Base-by-base conservation (phyloP, 768 basidiomycete species). In the Lactifluus volemus region DNA sequence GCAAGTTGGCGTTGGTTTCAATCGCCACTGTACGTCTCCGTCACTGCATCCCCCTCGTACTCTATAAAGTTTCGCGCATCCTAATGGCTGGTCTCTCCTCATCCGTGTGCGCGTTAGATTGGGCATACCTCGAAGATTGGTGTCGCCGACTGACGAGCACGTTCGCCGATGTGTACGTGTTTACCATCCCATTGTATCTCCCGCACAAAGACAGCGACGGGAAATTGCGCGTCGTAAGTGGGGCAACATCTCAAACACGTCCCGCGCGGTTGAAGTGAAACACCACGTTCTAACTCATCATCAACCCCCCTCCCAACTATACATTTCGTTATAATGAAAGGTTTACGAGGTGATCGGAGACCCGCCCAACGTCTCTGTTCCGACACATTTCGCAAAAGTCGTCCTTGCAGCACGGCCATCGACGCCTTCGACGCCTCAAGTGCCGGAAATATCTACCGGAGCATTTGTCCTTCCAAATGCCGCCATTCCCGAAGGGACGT, bases 381-480 rank as follows among this genome's bases (percentile, higher is more conserved):
- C 97, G 1, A 98, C 97, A 5, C 97, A 99, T 71, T 98, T 98
- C 71, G 95, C 96, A 36, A 98, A 98, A 73, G 95, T 98, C 36
- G 85, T 98, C 25, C 77, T 98, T 54, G 80, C 89, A 2, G 80
- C 90, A 0, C 82, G 81, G 64, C 88, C 91, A 0, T 77, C 82
- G 29, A 91, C 89, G 1, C 87, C 89, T 10, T 80, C 81, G 39
- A 86, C 80, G 0, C 90, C 84, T 6, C 76, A 88, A 56, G 70
- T 85, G 14, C 77, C 79, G 5, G 93, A 98, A 66, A 77, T 96
- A 48, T 84, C 90, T 0, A 83, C 89, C 3, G 97, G 95, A 12
- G 97, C 95, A 11, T 99, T 99, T 70, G 91, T 98, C 6, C 80
- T 99, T 12, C 97, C 97, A 0, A 99, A 99, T 72, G 85, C 90